Evolutionary conservation across 116 monocot species (phyloP).

Genomic region (Trichopus zeylanicus): DNA sequence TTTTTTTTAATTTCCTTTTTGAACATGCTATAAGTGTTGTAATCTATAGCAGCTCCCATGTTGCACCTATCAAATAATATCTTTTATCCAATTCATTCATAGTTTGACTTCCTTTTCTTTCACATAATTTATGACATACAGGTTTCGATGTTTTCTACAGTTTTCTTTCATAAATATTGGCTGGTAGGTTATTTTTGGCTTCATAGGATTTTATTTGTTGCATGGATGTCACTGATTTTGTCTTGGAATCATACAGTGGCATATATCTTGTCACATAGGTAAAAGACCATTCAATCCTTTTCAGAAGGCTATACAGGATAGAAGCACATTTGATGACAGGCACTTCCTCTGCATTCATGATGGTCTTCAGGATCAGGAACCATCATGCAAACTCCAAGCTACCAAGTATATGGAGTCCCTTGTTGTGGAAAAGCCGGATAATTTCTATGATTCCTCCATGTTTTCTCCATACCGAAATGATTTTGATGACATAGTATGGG

Average conservation of each 20-base stretch:
- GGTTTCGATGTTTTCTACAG: neutral
- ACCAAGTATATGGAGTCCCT: slow-evolving; percentile 33
- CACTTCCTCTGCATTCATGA: slow-evolving; percentile 17
- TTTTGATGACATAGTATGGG: slow-evolving; percentile 54
- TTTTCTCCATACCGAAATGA: slow-evolving; percentile 50
- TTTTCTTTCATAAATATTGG: neutral
- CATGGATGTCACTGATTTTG: neutral
- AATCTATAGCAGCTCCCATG: too few relatives aligned
- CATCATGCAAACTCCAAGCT: slow-evolving; percentile 35
- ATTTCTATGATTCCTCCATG: slow-evolving; percentile 54
- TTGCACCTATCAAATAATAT: too few relatives aligned
- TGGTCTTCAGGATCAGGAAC: slow-evolving; percentile 23
- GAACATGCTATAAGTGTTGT: neutral
- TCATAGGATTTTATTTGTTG: neutral
- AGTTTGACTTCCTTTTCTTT: too few relatives aligned
- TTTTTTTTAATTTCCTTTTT: neutral
- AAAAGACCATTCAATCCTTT: slow-evolving; percentile 19
- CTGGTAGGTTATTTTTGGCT: neutral
- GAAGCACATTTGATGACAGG: slow-evolving; percentile 18
- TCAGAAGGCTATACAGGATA: slow-evolving; percentile 26
- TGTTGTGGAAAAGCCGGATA: slow-evolving; percentile 32
- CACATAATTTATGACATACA: too few relatives aligned
- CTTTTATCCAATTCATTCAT: too few relatives aligned
- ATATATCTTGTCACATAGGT: slow-evolving; percentile 36
- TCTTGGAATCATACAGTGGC: slow-evolving; percentile 1